Conservation (phyloP, 1,284 basidiomycete genomes). For the Puccinia hordei region DNA sequence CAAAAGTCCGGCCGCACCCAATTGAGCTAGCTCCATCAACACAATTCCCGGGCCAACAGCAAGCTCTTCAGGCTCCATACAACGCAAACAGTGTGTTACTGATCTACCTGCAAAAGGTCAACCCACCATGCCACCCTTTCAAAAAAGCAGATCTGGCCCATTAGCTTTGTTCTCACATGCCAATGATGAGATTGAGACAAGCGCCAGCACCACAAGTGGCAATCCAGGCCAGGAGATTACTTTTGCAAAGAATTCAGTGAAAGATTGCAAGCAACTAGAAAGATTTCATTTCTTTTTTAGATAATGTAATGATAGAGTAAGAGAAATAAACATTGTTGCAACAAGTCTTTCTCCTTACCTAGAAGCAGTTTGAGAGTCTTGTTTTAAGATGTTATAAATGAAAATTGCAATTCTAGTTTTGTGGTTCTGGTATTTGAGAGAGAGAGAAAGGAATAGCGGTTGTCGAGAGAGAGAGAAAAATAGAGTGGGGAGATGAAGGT, state of each 20-base stretch:
- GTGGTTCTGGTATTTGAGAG: no score
- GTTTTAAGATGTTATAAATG: no score
- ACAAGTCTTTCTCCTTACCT: no score
- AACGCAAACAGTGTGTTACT: background rate
- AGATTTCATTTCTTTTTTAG: background rate
- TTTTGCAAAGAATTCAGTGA: background rate
- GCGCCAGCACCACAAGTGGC: background rate
- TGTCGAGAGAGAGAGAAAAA: no score
- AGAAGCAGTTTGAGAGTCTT: no score
- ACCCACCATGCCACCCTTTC: background rate
- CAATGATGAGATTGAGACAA: background rate
- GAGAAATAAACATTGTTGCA: no score
- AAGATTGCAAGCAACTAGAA: background rate
- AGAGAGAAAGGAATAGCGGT: no score
- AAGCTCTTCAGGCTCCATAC: background rate
- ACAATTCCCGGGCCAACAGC: background rate
- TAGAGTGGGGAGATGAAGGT: no score
- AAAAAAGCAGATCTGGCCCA: background rate
- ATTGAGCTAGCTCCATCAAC: background rate
- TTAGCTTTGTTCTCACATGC: background rate
- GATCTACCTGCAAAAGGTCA: background rate
- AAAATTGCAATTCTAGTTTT: no score
- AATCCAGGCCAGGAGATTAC: background rate
- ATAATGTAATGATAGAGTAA: no score
- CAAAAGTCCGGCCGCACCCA: background rate